Evolutionary conservation across 805 yeast genomes (phyloP).

Genomic region (Starmerella bombi): DNA sequence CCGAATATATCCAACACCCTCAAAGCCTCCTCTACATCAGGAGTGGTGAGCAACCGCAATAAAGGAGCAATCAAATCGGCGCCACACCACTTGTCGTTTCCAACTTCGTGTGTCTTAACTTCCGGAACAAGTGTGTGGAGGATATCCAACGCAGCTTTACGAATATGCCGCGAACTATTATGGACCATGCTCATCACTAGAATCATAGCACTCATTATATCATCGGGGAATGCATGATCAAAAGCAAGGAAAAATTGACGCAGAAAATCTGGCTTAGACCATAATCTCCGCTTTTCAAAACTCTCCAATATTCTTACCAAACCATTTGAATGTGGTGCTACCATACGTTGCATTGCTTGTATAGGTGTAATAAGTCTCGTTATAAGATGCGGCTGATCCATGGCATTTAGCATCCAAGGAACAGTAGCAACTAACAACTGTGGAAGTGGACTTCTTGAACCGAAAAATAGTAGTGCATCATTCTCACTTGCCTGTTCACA

Average conservation of each 20-base stretch:
- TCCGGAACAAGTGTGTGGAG: conserved; percentile 62
- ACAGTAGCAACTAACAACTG: conserved; percentile 63
- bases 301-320: conserved; percentile 65
- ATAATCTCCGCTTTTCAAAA: conserved; percentile 59
- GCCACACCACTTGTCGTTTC: conserved; percentile 58
- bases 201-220: conserved; percentile 60
- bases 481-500: conserved; percentile 49
- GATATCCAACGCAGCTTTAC: conserved; percentile 62
- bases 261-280: conserved; percentile 82
- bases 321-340: conserved; percentile 32
- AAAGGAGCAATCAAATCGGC: conserved; percentile 91
- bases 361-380: conserved; percentile 44
- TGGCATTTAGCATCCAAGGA: conserved; percentile 74
- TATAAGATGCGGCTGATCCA: conserved; percentile 42
- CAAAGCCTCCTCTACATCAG: conserved; percentile 75
- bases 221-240: conserved; percentile 55
- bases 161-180: conserved; percentile 67
- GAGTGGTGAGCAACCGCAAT: conserved; percentile 63
- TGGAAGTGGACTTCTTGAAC: conserved; percentile 55
- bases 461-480: conserved; percentile 43
- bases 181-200: conserved; percentile 66
- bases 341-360: conserved; percentile 28
- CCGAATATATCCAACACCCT: conserved; percentile 80
- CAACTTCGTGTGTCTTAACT: conserved; percentile 63
- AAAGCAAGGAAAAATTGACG: conserved; percentile 65